Evolutionary conservation across 1,284 basidiomycete species (phyloP).

Genomic region (Leccinum fallax): DNA sequence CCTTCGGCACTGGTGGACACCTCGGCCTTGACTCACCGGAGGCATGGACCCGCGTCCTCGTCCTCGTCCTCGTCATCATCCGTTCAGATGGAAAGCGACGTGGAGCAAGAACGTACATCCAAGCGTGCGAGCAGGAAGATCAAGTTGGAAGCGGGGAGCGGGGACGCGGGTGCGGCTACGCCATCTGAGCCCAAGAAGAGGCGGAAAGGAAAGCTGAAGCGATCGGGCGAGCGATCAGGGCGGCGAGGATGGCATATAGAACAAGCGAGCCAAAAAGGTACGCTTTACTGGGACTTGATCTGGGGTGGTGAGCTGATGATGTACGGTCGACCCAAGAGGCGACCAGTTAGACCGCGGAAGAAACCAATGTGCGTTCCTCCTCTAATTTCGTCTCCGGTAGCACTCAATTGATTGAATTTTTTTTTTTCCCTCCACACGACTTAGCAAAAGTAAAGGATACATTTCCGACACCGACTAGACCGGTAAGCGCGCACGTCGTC

Average conservation of each 20-base stretch:
- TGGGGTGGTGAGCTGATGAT: not conserved
- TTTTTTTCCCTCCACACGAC: not conserved
- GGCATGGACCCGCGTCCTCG: too few relatives aligned
- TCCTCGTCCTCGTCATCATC: slow-evolving; percentile 15
- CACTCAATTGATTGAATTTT: not conserved
- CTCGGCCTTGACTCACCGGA: too few relatives aligned
- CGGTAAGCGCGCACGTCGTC: too few relatives aligned
- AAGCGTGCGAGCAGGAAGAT: slow-evolving; percentile 40
- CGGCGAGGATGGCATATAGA: slow-evolving; percentile 45
- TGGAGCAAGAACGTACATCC: slow-evolving; percentile 13
- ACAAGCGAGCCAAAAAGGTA: slow-evolving; percentile 70
- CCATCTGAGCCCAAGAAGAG: slow-evolving; percentile 37
- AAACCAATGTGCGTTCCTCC: slow-evolving; percentile 44
- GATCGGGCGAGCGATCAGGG: slow-evolving; percentile 31
- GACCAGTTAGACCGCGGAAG: too few relatives aligned
- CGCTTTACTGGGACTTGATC: slow-evolving; percentile 8
- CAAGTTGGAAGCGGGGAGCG: not conserved
- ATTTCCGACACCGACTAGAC: slow-evolving; percentile 68
- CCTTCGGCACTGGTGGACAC: too few relatives aligned
- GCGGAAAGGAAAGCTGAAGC: slow-evolving; percentile 53
- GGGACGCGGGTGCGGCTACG: not conserved
- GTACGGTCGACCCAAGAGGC: slow-evolving; percentile 35
- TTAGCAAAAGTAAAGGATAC: slow-evolving; percentile 74
- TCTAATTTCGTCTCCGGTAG: not conserved
- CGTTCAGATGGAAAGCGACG: slow-evolving; percentile 49